phyloP scores from a whole-genome alignment of 202 grass and related monocot genomes.

The Panicum hallii region DNA sequence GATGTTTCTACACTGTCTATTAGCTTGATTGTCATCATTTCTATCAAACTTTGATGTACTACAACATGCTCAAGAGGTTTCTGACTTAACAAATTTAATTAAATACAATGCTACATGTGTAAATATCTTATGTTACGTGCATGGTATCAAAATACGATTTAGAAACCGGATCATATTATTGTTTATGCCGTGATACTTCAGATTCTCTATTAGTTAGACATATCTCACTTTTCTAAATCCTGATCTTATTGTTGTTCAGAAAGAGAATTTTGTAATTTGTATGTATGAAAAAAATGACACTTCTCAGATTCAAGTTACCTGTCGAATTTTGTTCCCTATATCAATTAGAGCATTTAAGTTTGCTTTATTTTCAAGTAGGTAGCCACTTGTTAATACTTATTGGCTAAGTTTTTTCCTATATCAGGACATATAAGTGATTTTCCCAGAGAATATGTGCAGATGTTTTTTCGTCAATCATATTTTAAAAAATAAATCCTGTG shows the following conservation, averaged over 20 bases:
- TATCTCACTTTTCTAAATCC: not conserved
- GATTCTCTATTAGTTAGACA: not conserved
- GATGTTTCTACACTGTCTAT: not conserved
- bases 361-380: slow-evolving; percentile 5
- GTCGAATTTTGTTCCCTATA: not conserved
- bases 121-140: not conserved
- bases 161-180: slow-evolving; percentile 21
- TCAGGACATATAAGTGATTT: slow-evolving; percentile 25
- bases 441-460: not conserved
- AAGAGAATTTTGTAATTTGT: not conserved
- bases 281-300: not conserved
- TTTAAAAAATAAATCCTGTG: slow-evolving; percentile 38
- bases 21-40: not conserved
- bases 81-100: not conserved
- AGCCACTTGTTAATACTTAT: not conserved
- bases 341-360: not conserved
- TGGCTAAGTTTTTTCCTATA: not conserved
- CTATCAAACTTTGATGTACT: not conserved
- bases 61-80: slow-evolving; percentile 3
- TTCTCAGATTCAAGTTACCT: not conserved
- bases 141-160: slow-evolving; percentile 1
- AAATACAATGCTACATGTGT: not conserved
- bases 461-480: not conserved
- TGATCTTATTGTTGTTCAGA: not conserved
- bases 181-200: not conserved